Conservation (phyloP, 768 basidiomycete genomes). For the Amanita rubescens region DNA sequence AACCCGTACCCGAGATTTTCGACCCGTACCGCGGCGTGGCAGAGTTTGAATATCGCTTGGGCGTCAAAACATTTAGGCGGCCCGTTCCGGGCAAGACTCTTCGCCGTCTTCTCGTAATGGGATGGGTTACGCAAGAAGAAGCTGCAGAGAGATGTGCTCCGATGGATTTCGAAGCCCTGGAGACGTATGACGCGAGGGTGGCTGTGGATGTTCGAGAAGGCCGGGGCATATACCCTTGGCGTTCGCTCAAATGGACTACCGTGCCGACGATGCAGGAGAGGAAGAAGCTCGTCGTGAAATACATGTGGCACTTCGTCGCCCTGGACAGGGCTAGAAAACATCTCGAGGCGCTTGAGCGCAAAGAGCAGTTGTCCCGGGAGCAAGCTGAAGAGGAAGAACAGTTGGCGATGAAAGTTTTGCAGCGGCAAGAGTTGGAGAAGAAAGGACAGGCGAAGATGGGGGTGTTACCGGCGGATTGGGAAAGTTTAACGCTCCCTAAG, state of each 20-base stretch:
- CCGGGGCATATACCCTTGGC: constrained; percentile 5
- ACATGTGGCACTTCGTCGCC: constrained; percentile 7
- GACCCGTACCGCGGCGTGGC: constrained; percentile 29
- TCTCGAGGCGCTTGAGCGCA: background rate
- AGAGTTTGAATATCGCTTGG: constrained; percentile 34
- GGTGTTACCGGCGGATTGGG: background rate
- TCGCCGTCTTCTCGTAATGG: constrained; percentile 29
- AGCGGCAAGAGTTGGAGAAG: background rate
- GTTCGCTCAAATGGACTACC: constrained; percentile 7
- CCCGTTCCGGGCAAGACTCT: constrained; percentile 31
- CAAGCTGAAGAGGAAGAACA: constrained; percentile 3
- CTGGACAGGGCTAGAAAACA: constrained; percentile 1
- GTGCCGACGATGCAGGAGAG: background rate
- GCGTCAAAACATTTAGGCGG: constrained; percentile 18
- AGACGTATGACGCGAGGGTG: constrained; percentile 18
- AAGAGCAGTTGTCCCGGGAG: background rate
- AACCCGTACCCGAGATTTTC: constrained; percentile 27
- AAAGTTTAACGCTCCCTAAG: background rate
- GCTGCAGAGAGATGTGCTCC: constrained; percentile 19
- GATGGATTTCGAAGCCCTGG: constrained; percentile 29
- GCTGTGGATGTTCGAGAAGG: constrained; percentile 6
- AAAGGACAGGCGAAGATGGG: background rate
- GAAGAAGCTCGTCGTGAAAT: background rate
- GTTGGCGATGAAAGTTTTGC: background rate
- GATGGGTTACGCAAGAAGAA: constrained; percentile 32